Evolutionary conservation across 192 early-diverging fungal species (phyloP).

Genomic region (Rhizophagus clarus): DNA sequence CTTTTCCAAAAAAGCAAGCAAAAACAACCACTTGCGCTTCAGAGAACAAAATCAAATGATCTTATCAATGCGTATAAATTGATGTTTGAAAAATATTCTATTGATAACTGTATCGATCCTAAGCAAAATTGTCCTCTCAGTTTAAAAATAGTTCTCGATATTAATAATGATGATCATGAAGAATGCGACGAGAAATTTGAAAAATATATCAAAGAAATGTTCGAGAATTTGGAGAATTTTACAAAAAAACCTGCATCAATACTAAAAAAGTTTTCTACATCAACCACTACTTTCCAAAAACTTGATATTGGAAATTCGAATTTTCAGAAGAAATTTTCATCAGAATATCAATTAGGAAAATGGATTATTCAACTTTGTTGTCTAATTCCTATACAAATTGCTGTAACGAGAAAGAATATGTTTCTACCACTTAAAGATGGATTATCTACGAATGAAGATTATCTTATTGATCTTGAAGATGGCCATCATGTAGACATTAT

Average conservation of each 20-base stretch:
- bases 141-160: not conserved
- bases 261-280: not conserved
- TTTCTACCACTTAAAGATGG: no score
- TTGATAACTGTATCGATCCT: not conserved
- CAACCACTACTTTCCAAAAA: not conserved
- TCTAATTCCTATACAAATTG: no score
- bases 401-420: no score
- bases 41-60: conserved; percentile 3
- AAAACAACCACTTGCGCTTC: not conserved
- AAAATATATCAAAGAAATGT: not conserved
- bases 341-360: no score
- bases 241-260: not conserved
- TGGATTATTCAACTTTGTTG: no score
- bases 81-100: conserved; percentile 22
- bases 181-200: not conserved
- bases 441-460: no score
- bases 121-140: not conserved
- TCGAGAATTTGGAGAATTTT: not conserved
- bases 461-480: not conserved
- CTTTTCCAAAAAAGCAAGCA: not conserved
- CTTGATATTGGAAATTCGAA: not conserved
- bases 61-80: conserved; percentile 5
- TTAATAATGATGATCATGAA: no score
- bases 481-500: not conserved
- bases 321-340: not conserved